Evolutionary conservation across 306 rosid genomes (phyloP).

Genomic region (Astragalus membranaceus): DNA sequence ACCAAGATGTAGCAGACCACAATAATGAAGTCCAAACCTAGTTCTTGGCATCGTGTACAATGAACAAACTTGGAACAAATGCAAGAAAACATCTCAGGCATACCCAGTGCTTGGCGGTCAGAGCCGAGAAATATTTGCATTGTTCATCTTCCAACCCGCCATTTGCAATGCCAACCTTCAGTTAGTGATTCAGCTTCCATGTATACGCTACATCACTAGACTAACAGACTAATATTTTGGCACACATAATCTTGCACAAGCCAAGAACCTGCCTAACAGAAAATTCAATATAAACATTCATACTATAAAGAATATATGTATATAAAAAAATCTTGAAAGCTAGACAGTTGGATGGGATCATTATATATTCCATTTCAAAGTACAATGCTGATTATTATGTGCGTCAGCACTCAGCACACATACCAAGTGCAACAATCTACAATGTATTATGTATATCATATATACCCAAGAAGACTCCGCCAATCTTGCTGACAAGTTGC

Average conservation of each 20-base stretch:
- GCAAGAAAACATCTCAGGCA: not conserved
- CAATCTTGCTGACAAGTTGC: not conserved
- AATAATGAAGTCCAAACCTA: not conserved
- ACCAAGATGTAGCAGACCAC: not conserved
- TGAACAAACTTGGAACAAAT: not conserved
- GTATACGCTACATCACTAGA: not conserved
- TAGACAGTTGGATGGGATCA: not conserved
- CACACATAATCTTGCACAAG: not conserved
- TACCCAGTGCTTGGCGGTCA: not conserved
- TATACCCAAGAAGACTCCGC: not conserved
- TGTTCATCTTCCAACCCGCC: not conserved
- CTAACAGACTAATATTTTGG: conserved; percentile 1
- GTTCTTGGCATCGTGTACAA: not conserved
- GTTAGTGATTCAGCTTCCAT: conserved; percentile 3
- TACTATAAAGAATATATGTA: not conserved
- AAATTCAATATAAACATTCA: not conserved
- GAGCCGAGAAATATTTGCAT: conserved; percentile 2
- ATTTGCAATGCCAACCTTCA: not conserved
- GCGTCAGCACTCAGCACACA: not conserved
- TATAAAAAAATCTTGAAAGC: not conserved
- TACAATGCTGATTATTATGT: not conserved
- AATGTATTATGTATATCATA: not conserved
- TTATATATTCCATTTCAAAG: not conserved
- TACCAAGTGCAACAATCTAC: not conserved
- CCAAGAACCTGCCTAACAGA: not conserved